These are phyloP conservation scores for Skeletonema menzelii DNA, from an alignment of 108 stramenopile species.

Conservation along the genomic window DNA sequence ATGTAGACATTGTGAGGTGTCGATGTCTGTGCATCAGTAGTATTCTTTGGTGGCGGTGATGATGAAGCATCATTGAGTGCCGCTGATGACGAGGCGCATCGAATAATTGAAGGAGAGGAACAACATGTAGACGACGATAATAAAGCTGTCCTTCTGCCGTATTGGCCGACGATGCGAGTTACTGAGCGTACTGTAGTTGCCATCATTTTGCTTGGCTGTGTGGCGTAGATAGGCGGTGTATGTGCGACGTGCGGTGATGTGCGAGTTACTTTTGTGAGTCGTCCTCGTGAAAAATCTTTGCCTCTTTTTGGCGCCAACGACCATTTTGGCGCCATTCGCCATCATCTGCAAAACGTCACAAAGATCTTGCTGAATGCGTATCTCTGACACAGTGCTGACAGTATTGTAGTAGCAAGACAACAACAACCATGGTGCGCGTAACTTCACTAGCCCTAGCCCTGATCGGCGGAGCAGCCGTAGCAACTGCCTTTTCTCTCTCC, in stretches of 20 bases:
- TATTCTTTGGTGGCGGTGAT: not conserved
- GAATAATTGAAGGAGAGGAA: not conserved
- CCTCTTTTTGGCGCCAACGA: too few species aligned
- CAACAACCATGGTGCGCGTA: not conserved
- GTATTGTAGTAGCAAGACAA: too few species aligned
- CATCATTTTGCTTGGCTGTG: not conserved
- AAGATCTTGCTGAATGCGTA: too few species aligned
- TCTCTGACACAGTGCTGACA: too few species aligned
- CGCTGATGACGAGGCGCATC: not conserved
- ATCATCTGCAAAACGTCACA: too few species aligned
- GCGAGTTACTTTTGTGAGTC: too few species aligned
- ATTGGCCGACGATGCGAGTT: not conserved
- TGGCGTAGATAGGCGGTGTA: not conserved
- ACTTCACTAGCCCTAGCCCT: not conserved
- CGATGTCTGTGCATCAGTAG: not conserved
- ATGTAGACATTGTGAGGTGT: constrained; percentile 30
- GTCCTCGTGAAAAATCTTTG: too few species aligned
- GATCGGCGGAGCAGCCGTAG: not conserved
- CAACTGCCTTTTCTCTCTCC: not conserved
- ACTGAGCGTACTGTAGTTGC: not conserved
- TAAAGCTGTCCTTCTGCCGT: not conserved
- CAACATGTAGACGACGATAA: not conserved
- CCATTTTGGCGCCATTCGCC: too few species aligned
- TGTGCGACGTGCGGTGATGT: too few species aligned
- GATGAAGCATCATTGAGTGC: not conserved